Percentiles rank a stretch among this genome's conserved stretches.
phyloP scores from a whole-genome alignment of 1,284 basidiomycete genomes.

The Takashimella koratensis region DNA sequence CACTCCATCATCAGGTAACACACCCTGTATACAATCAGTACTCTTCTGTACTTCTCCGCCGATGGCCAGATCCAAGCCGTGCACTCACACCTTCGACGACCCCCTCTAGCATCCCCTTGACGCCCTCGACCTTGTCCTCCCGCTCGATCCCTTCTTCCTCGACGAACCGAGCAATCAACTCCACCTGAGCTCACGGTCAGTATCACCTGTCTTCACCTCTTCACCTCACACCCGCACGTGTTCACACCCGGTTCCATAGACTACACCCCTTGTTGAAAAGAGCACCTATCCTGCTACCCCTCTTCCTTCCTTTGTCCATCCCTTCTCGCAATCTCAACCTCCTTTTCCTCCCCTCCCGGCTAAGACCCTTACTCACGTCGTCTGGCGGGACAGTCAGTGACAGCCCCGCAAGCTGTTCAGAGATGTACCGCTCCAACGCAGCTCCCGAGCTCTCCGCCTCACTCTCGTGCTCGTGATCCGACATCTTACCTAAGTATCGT shows the following conservation, averaged over 20 bases:
- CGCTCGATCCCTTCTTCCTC: constrained; percentile 48
- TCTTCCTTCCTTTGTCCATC: background rate
- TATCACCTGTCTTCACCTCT: background rate
- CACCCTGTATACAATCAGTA: no score
- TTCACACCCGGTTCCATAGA: no score
- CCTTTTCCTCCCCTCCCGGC: background rate
- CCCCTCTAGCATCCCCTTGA: constrained; percentile 47
- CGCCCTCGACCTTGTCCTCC: constrained; percentile 48
- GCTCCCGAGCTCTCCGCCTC: constrained; percentile 31
- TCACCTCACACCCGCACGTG: no score
- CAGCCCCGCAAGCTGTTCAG: constrained; percentile 29
- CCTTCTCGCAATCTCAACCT: background rate
- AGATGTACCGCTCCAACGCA: constrained; percentile 42
- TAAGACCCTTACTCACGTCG: constrained; percentile 29
- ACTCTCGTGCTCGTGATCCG: background rate
- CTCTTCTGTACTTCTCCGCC: no score
- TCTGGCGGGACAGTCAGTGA: constrained; percentile 35
- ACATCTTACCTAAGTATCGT: background rate
- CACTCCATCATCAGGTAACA: constrained; percentile 17
- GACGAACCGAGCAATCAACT: constrained; percentile 48
- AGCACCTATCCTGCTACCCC: background rate
- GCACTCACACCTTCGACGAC: constrained; percentile 35
- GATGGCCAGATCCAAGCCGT: no score
- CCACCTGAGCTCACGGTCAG: constrained; percentile 27
- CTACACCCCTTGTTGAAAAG: no score